Percentiles rank a stretch among this genome's conserved stretches.
Evolutionary conservation across 805 yeast species (phyloP).

Genomic region (Wickerhamomyces rabaulensis): DNA sequence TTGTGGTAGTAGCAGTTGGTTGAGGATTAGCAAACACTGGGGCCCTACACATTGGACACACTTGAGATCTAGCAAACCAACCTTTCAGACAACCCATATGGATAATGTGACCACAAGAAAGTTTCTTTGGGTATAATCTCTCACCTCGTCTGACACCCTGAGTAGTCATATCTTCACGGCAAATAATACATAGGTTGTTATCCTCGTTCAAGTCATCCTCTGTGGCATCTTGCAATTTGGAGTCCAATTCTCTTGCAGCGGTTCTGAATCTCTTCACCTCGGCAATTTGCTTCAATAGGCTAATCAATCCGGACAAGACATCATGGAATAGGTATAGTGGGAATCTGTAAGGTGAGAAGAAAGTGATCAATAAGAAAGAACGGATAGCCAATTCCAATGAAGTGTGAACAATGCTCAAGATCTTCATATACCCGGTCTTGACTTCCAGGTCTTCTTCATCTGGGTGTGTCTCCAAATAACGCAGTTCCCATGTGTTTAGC

Average conservation of each 20-base stretch:
- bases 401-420: conserved; percentile 49
- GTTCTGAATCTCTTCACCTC: conserved; percentile 36
- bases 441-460: conserved; percentile 73
- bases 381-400: conserved; percentile 41
- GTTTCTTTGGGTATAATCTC: conserved; percentile 62
- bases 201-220: conserved; percentile 51
- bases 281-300: conserved; percentile 29
- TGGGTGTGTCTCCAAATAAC: conserved; percentile 36
- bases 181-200: conserved; percentile 72
- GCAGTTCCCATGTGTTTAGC: conserved; percentile 53
- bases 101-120: conserved; percentile 81
- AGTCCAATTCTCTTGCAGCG: conserved; percentile 57
- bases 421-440: conserved; percentile 53
- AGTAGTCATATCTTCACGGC: conserved; percentile 82
- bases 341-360: conserved; percentile 39
- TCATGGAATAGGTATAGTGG: conserved; percentile 48
- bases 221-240: conserved; percentile 57
- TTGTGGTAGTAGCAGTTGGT: background rate
- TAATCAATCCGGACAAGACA: conserved; percentile 31
- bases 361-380: conserved; percentile 39
- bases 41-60: conserved; percentile 89
- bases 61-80: conserved; percentile 88
- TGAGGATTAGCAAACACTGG: conserved; percentile 42
- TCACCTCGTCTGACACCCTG: conserved; percentile 29
- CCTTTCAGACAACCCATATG: conserved; percentile 87